Evolutionary conservation across 768 basidiomycete genomes (phyloP), one percentile per base, ranked within the genome.

Genomic region (Mrakia blollopis): DNA sequence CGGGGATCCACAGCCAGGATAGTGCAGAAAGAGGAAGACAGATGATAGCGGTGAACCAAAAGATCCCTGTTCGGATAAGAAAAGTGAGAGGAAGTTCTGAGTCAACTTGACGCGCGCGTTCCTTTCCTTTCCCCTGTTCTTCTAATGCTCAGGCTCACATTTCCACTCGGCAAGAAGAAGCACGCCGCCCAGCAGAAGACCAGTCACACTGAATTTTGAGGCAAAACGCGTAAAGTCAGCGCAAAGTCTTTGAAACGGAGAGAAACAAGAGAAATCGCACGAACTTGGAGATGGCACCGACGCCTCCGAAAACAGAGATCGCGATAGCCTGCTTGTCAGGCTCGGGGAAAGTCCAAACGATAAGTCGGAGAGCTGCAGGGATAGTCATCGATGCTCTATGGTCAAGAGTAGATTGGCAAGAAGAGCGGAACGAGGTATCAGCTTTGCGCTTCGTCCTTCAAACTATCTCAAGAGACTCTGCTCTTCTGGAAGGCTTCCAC

Each of bases 311-410:
- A 8, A 57, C 41, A 6, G n/a, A 28, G 52, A 44, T 41, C 18
- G 86, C 85, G 52, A 57, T 61, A 70, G 79, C 25, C 79, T 89
- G 88, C 67, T 85, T 83, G 10, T 77, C 79, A 11, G 86, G 86
- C 14, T 87, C 85, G 0, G 87, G 86, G 81, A 86, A 89, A 79
- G 87, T 82, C 61, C 85, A 84, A 7, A 88, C 87, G 28, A 88
- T 84, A 50, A 89, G 83, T 52, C 85, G 81, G 25, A 87, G 68
- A 5, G 72, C 72, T 6, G 72, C 54, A 10, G 72, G 72, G 39
- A 73, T 73, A 0, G 39, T 41, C 7, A 28, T 16, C 1, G 47
- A 30, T 0, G 41, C 41, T 28, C 41, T 57, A 21, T 9, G 18
- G n/a, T 47, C 44, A 41, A 11, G 32, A 57, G n/a, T 32, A 7